Conservation (phyloP, 2,329 filamentous ascomycete species). For the Aureobasidium vineae region DNA sequence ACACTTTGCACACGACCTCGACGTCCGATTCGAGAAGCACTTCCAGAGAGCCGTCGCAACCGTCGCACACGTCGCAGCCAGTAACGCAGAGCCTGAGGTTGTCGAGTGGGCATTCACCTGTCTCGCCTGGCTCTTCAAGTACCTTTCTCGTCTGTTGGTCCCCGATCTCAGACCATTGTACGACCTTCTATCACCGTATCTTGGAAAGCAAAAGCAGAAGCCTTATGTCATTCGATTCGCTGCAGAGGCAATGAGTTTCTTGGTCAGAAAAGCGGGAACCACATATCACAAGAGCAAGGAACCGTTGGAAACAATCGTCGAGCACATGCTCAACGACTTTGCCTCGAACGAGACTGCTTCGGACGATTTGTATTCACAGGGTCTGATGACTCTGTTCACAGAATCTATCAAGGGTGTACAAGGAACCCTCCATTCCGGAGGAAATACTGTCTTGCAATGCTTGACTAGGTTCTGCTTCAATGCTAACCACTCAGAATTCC, state of each 20-base stretch:
- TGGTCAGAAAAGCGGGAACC: conserved; percentile 83
- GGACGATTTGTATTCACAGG: conserved; percentile 68
- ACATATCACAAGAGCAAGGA: conserved; percentile 69
- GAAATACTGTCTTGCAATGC: conserved; percentile 32
- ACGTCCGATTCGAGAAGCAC: conserved; percentile 81
- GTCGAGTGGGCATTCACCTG: conserved; percentile 97
- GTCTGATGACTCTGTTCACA: conserved; percentile 86
- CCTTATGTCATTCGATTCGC: conserved; percentile 88
- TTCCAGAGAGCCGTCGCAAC: conserved; percentile 73
- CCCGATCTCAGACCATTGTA: conserved; percentile 83
- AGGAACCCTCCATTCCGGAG: conserved; percentile 58
- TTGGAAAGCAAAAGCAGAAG: conserved; percentile 80
- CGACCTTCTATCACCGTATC: conserved; percentile 75
- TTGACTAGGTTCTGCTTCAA: conserved; percentile 25
- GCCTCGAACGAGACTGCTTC: conserved; percentile 57
- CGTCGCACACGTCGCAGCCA: conserved; percentile 74
- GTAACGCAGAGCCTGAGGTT: conserved; percentile 71
- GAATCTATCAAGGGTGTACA: conserved; percentile 70
- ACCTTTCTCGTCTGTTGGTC: conserved; percentile 81
- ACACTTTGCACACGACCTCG: conserved; percentile 92
- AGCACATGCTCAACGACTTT: conserved; percentile 70
- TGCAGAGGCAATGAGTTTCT: conserved; percentile 90
- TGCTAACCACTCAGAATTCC: conserved; percentile 40
- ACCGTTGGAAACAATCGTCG: conserved; percentile 68
- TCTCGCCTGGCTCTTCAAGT: conserved; percentile 95